Base-by-base conservation (phyloP, 108 stramenopile species). In the Cyclostephanos tholiformis region DNA sequence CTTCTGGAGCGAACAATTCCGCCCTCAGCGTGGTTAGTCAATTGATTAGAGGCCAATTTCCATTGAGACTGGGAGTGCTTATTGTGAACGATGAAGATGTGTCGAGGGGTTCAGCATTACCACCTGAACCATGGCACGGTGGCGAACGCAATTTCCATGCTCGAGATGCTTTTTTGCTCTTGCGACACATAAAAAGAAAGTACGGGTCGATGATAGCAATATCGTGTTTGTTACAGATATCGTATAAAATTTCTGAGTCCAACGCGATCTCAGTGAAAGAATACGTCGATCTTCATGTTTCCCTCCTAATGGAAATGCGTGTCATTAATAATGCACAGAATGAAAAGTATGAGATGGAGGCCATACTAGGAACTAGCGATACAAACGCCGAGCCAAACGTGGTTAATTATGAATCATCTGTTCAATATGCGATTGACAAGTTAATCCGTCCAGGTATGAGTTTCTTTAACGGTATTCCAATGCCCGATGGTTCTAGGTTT, bases 381-480 rank as follows among this genome's bases (percentile, higher is more conserved):
- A 38, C 68, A 23, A 57, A 6, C 13, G 17, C 0, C 19, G 44
- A 74, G 20, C 35, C 55, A 23, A 39, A 74, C 53, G 67, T 58
- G 0, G 56, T 69, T 22, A 57, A 20, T 19, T 75, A 75, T 27
- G 74, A 75, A 58, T 48, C 63, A 35, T 65, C 74, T 29, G 65
- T 75, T 66, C 65, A 32, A 32, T 75, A 67, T 59, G 74, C 74
- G 51, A 27, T 58, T 70, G 66, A 67, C 30, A 52, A 53, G 11
- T 51, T 59, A 46, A 65, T 91, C n/a, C 61, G 32, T 30, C 76
- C 86, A 35, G 94, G 94, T 2, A 91, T 92, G 91, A 80, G 82
- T 59, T 95, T 95, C 69, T 65, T 92, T 49, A 95, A 95, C 67
- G 94, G 94, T n/a, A 84, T 88, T 23, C 91, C 94, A 4, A 55